Base-by-base conservation (phyloP, 1,139 yeast genomes). In the Magnusiomyces suaveolens region DNA sequence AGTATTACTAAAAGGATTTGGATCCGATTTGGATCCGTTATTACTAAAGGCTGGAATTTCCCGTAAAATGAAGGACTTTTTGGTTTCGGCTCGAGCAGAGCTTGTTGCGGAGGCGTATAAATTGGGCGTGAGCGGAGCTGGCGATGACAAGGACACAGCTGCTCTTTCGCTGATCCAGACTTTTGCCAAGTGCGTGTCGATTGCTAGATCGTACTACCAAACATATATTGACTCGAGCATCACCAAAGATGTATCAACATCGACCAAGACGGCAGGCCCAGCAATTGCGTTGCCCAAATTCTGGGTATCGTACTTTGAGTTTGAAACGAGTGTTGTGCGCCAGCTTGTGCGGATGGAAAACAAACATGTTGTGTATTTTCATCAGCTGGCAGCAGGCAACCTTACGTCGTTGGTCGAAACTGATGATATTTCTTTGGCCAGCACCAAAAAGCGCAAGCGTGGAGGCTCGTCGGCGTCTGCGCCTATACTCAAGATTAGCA, bases 221-320 rank as follows among this genome's bases (percentile, higher is more conserved):
- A 18, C 8, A 14, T 38, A 38, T 16, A 8, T 38, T n/a, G 20
- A 38, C 4, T 10, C 43, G 16, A 38, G 18, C 4, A 38, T 38
- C 20, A 38, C 43, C 4, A 38, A n/a, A 10, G 18, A 8, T 16
- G n/a, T 18, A 12, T n/a, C 43, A 4, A 10, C 43, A 10, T n/a
- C 43, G 6, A n/a, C 43, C 10, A 12, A 38, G n/a, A 38, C 43
- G 8, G 43, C 43, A 38, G 43, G 43, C 20, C 43, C 43, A 10
- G 43, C 43, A 4, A 16, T 38, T 46, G 12, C 48, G 2, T 8
- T n/a, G 10, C 14, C 50, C 6, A 21, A 48, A 52, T 70, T 67
- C 55, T 65, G 69, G 66, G 61, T 66, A 23, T 63, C 64, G 50
- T 70, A 66, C 52, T 65, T 71, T 51, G 58, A 61, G 38, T 70